A percentile compares a stretch with the other conserved stretches of the same genome.
Evolutionary conservation across 1,284 basidiomycete species (phyloP).

Genomic region (Agroathelia rolfsii): DNA sequence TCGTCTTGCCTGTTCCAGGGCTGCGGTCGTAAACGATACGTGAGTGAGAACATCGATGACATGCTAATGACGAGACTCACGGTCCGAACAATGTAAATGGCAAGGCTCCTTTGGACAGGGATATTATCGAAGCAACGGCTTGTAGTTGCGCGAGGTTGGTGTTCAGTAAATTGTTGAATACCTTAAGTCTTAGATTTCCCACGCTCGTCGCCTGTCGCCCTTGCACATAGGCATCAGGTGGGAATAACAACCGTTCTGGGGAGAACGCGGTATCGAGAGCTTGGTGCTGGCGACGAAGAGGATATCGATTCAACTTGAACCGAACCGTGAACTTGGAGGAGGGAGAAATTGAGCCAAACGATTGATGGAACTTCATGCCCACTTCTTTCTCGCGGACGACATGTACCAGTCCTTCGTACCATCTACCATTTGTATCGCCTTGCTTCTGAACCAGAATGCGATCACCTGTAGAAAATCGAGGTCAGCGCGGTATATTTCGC

Average conservation of each 20-base stretch:
- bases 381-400: slow-evolving; percentile 39
- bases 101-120: slow-evolving; percentile 31
- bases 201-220: too few species aligned
- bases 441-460: slow-evolving; percentile 38
- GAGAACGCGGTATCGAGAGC: slow-evolving; percentile 35
- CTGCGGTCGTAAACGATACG: slow-evolving; percentile 22
- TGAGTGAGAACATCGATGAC: slow-evolving; percentile 1
- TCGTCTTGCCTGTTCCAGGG: slow-evolving; percentile 61
- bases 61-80: slow-evolving; percentile 28
- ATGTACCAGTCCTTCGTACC: slow-evolving; percentile 53
- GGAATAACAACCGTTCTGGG: slow-evolving; percentile 24
- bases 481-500: not conserved
- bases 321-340: slow-evolving; percentile 33
- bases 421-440: slow-evolving; percentile 26
- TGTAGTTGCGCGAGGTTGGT: slow-evolving; percentile 41
- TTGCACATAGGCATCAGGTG: too few species aligned
- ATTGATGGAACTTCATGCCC: slow-evolving; percentile 37
- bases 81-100: slow-evolving; percentile 61
- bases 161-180: slow-evolving; percentile 35
- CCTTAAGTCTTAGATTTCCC: slow-evolving; percentile 10
- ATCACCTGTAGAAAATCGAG: slow-evolving; percentile 30
- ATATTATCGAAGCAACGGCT: slow-evolving; percentile 43
- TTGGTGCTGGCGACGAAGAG: slow-evolving; percentile 46
- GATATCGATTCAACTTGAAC: slow-evolving; percentile 46
- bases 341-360: slow-evolving; percentile 27